Percentiles rank a stretch among this genome's conserved stretches.
Conservation (phyloP, 2,329 filamentous ascomycete species). For the Stemphylium lycopersici region DNA sequence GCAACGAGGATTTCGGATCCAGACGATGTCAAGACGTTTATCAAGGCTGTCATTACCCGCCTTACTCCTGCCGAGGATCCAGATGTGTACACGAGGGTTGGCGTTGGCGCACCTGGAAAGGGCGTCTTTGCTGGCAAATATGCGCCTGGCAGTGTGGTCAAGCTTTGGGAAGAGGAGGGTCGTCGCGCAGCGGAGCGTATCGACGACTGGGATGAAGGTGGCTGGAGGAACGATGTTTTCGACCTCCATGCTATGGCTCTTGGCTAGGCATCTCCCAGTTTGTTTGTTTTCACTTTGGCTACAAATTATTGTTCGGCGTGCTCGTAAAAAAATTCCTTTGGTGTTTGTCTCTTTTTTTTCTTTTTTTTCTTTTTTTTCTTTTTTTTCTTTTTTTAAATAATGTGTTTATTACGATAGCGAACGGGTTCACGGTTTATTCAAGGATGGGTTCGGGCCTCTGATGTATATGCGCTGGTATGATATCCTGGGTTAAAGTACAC, state of each 20-base stretch:
- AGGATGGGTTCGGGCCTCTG: neutral
- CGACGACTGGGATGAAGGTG: conserved; percentile 72
- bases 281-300: neutral
- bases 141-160: conserved; percentile 86
- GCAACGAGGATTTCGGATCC: conserved; percentile 85
- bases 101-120: conserved; percentile 65
- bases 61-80: conserved; percentile 75
- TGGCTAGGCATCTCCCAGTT: conserved; percentile 6
- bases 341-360: too few relatives aligned
- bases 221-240: conserved; percentile 89
- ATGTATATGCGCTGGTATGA: neutral
- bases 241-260: conserved; percentile 54
- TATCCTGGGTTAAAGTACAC: neutral
- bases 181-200: conserved; percentile 72
- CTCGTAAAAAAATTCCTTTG: neutral
- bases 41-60: conserved; percentile 80
- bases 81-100: conserved; percentile 75
- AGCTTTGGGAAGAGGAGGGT: conserved; percentile 86
- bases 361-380: too few relatives aligned
- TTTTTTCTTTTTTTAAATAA: too few relatives aligned
- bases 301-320: neutral
- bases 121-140: conserved; percentile 83
- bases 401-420: too few relatives aligned
- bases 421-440: neutral
- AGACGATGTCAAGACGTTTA: conserved; percentile 78